Base-by-base conservation (phyloP, 2,329 filamentous ascomycete species). In the Clonostachys rosea region DNA sequence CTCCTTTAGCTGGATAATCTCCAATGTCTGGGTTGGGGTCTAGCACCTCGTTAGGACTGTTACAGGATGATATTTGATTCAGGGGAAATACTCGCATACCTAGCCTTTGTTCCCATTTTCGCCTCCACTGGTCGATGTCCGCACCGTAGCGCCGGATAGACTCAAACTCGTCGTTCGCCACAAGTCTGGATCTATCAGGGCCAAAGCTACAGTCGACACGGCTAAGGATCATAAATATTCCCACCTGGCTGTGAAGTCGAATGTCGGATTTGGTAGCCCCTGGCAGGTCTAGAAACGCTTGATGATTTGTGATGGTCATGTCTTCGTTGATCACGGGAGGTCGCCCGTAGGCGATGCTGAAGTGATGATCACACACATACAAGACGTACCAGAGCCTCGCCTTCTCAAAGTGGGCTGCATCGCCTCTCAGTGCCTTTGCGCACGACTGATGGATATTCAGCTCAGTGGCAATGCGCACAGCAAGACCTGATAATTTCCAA, bases 281-380 rank as follows among this genome's bases (percentile, higher is more conserved):
- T 11, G 44, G 44, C 12, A 18, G 17, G 30, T 72, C 66, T 33
- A 83, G 62, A 47, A 83, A 78, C 2, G 68, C 63, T 50, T 83
- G 76, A 56, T 79, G 76, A 16, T 78, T 74, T n/a, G 73, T 70
- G 36, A 84, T 79, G 1, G 74, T 74, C n/a, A 70, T 64, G 50
- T 81, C 73, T 50, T 84, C 80, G 44, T 75, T 71, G 18, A 83
- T 81, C 9, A 83, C 75, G 0, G 80, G 78, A 5, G 81, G 79
- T 16, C 81, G 67, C 2, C 61, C 61, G 45, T 85, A 84, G 1
- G 82, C 74, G 44, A 86, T 84, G 46, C 78, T 82, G 33, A 84
- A 78, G 58, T 86, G 82, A 50, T 84, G 81, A 54, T 86, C 82
- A 55, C 81, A 84, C 2, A 84, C 79, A 54, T 84, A 86, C 1